Base-by-base conservation (phyloP, 257 asterid genomes). In the Eustoma russellianum region DNA sequence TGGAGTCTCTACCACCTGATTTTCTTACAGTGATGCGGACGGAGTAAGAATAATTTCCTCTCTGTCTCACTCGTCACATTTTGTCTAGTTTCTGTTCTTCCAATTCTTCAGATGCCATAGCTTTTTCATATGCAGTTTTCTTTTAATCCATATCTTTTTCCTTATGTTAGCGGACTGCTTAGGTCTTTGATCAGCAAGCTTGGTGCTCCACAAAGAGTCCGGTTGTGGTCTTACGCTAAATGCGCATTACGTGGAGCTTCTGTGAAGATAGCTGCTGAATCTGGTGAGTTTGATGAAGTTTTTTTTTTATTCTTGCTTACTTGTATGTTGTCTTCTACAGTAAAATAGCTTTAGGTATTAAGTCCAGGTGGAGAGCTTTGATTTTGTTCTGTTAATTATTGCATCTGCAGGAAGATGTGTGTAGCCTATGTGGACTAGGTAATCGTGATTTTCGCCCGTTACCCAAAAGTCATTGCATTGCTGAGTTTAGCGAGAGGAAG, bases 1-100 rank as follows among this genome's bases (percentile, higher is more conserved):
- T 91, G 97, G 95, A 85, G 64, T 82, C 94, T 46, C 75, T 91
- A 70, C 90, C 98, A 38, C 73, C 88, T 2, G 93, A 91, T 60
- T 87, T 91, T 76, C 88, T 80, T 34, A 71, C 88, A 34, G 73
- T 87, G 60, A 65, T 87, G 65, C 81, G 94, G 52, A 76, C 97
- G 0, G 97, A 91, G 97, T 86, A 76, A 79, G 86, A 24, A 58
- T 59, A 13, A 41, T 30, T 7, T 24, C 3, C 41, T 30, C 56
- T 58, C 47, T 41, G 53, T 41, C 33, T 17, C 15, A 15, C 13
- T 17, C 44, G 8, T 18, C 13, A 7, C 40, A 5, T 24, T 43
- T 47, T 58, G 30, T 17, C 13, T 2, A 13, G 9, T 33, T 6
- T 6, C 19, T 15, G 3, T 19, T 15, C 24, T 33, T 13, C 10